A percentile compares a stretch with the other conserved stretches of the same genome.
Conservation (phyloP, 352 stramenopile genomes). For the Globisporangium nodosum region DNA sequence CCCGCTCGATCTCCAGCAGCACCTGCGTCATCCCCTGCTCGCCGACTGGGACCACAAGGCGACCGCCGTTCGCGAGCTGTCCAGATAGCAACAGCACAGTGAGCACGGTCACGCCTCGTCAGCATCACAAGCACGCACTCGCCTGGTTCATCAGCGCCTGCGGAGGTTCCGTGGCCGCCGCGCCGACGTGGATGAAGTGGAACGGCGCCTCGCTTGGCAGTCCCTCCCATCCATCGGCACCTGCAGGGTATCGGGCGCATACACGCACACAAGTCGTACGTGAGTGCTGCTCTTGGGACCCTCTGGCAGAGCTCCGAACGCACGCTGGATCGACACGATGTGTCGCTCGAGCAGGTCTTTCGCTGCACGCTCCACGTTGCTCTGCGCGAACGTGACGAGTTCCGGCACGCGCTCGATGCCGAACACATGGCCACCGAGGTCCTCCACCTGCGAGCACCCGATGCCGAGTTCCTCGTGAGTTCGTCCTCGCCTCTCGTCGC, state of each 20-base stretch:
- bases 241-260: conserved; percentile 13
- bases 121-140: not conserved
- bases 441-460: conserved; percentile 14
- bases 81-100: not conserved
- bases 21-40: conserved; percentile 51
- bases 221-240: conserved; percentile 91
- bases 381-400: conserved; percentile 73
- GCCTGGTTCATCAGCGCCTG: conserved; percentile 88
- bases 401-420: conserved; percentile 90
- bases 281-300: too few species aligned
- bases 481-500: too few species aligned
- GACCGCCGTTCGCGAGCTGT: conserved; percentile 67
- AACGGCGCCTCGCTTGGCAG: conserved; percentile 87
- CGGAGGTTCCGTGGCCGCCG: conserved; percentile 87
- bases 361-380: conserved; percentile 83
- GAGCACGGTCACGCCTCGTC: not conserved
- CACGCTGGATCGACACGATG: conserved; percentile 46
- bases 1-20: conserved; percentile 71
- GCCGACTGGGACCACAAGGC: conserved; percentile 92
- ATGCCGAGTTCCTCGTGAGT: not conserved
- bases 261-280: too few species aligned
- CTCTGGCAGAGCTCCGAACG: not conserved
- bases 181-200: conserved; percentile 97
- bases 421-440: conserved; percentile 50
- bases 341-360: conserved; percentile 69